Evolutionary conservation across 202 grass and related monocot genomes (phyloP), one percentile per base, ranked within the genome.

Genomic region (Hordeum pubiflorum): DNA sequence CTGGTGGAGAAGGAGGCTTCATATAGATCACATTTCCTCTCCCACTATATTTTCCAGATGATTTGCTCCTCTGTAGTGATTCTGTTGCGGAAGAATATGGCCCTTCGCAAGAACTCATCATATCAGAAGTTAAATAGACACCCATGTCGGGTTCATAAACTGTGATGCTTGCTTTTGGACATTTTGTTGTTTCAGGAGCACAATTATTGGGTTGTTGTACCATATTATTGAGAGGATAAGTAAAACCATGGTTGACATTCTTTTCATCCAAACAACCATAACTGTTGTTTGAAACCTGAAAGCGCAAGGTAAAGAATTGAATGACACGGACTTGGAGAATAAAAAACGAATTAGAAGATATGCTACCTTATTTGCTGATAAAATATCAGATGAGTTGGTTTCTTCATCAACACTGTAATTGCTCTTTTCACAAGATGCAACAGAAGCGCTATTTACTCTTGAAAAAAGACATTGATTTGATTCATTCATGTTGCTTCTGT

Each of bases 111-210:
- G 75, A 82, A 84, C 67, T 85, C 38, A 74, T 81, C 83, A 90
- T 90, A 83, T 97, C 88, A 68, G 88, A 83, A 87, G 66, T 87
- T 57, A 88, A 84, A 91, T 81, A 86, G 61, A 82, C 80, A 65
- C 77, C 87, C 71, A 63, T 67, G 61, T 87, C 86, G 4, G 84
- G 82, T 81, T 89, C 91, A 82, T 63, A 77, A 84, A 91, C 80
- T 1, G 84, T 91, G 18, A 87, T 89, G 32, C 83, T 93, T 87
- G 66, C 38, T 82, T 95, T 93, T 27, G 86, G 60, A 41, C 62
- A 82, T 61, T 99, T 99, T 85, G 87, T 91, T 82, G 83, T 74
- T 76, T 91, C 96, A 31, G 87, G 86, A 78, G 83, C 76, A 81
- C 37, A 93, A 72, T 79, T 95, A 78, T 54, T 86, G 54, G 87